Evolutionary conservation across 495 filamentous ascomycete species (phyloP).

Genomic region (Penicillium odoratum): DNA sequence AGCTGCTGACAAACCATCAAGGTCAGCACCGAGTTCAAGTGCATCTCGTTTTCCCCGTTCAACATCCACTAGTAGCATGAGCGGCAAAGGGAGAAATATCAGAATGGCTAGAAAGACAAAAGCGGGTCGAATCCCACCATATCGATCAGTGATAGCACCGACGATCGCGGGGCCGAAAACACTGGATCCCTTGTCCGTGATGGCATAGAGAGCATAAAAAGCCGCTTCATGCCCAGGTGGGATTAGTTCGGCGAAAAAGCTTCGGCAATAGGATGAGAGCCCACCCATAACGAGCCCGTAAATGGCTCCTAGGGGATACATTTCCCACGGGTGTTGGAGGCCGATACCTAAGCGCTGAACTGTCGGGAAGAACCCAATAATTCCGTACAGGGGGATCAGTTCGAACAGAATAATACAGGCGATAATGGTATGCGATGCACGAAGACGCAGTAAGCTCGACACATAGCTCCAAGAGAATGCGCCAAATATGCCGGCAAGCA

Average conservation of each 20-base stretch:
- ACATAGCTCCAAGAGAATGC: slow-evolving; percentile 88
- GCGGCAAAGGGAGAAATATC: slow-evolving; percentile 76
- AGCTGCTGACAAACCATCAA: slow-evolving; percentile 45
- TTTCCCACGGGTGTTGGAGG: slow-evolving; percentile 91
- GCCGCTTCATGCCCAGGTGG: slow-evolving; percentile 93
- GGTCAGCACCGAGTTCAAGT: slow-evolving; percentile 62
- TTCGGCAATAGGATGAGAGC: slow-evolving; percentile 89
- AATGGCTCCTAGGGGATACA: slow-evolving; percentile 88
- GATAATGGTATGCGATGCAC: slow-evolving; percentile 83
- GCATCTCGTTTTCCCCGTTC: slow-evolving; percentile 83
- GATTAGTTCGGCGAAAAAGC: slow-evolving; percentile 87
- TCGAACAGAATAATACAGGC: slow-evolving; percentile 89
- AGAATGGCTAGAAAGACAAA: slow-evolving; percentile 89
- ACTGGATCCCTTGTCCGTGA: slow-evolving; percentile 95
- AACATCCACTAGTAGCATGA: slow-evolving; percentile 87
- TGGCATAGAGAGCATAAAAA: slow-evolving; percentile 95
- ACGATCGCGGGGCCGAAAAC: slow-evolving; percentile 95
- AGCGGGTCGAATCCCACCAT: slow-evolving; percentile 87
- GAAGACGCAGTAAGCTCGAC: slow-evolving; percentile 62
- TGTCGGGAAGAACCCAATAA: slow-evolving; percentile 85
- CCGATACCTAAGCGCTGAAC: slow-evolving; percentile 76
- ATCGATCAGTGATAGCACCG: slow-evolving; percentile 83
- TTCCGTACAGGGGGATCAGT: slow-evolving; percentile 86
- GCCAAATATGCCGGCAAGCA: slow-evolving; percentile 75
- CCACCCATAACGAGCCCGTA: slow-evolving; percentile 95